A percentile compares a stretch with the other conserved stretches of the same genome.
These are phyloP conservation scores for Oryza coarctata DNA, from an alignment of 176 grass and related monocot species.

Conservation along the genomic window DNA sequence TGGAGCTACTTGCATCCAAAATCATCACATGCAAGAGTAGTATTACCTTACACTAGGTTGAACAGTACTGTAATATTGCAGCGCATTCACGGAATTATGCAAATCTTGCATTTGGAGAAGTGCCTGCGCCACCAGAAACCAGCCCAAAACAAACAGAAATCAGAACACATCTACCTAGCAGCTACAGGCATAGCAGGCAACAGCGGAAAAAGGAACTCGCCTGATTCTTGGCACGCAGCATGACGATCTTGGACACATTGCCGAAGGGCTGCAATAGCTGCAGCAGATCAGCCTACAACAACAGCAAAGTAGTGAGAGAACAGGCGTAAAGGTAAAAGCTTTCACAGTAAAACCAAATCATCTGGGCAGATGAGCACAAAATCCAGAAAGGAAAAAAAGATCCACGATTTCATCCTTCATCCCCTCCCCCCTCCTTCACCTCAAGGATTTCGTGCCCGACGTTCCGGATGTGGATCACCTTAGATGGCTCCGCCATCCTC, in stretches of 20 bases:
- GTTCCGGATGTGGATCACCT: slow-evolving; percentile 96
- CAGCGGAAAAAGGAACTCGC: slow-evolving; percentile 29
- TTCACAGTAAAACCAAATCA: background rate
- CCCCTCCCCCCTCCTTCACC: slow-evolving; percentile 36
- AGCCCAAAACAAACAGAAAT: background rate
- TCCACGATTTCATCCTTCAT: background rate
- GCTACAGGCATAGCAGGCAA: background rate
- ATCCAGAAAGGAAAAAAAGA: slow-evolving; percentile 5
- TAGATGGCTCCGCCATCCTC: slow-evolving; percentile 92
- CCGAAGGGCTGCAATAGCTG: slow-evolving; percentile 95
- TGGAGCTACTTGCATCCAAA: background rate
- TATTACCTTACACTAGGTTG: slow-evolving; percentile 88
- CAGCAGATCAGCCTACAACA: slow-evolving; percentile 69
- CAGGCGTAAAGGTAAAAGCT: background rate
- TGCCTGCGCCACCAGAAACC: slow-evolving; percentile 45
- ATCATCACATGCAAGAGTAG: background rate
- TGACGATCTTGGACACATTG: slow-evolving; percentile 65
- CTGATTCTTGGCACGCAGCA: slow-evolving; percentile 96
- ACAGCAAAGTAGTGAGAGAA: background rate
- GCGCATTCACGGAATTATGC: slow-evolving; percentile 60
- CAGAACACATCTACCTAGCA: background rate
- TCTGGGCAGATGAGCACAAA: background rate
- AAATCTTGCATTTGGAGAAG: slow-evolving; percentile 96
- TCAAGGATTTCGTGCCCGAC: slow-evolving; percentile 92
- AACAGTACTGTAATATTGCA: slow-evolving; percentile 83